Evolutionary conservation across 441 rosid species (phyloP).

Genomic region (Manihot esculenta): DNA sequence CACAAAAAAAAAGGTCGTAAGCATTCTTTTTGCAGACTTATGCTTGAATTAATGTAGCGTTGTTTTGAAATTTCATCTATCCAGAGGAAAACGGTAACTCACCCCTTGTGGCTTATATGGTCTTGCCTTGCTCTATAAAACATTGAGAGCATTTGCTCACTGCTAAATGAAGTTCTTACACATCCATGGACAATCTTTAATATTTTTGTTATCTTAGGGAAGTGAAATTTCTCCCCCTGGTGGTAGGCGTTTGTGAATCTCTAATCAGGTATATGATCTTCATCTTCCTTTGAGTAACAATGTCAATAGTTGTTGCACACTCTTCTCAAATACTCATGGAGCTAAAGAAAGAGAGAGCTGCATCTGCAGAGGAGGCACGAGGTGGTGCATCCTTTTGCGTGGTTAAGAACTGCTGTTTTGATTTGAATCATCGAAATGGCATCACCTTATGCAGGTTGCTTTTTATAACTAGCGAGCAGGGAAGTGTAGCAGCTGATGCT

Average conservation of each 20-base stretch:
- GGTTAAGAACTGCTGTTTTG: neutral
- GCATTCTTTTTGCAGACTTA: neutral
- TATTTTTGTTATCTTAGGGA: neutral
- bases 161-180: too few species aligned
- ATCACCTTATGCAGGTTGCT: neutral
- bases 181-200: too few species aligned
- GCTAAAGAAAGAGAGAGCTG: neutral
- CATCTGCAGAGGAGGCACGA: neutral
- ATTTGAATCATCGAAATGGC: neutral
- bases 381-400: neutral
- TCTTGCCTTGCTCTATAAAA: neutral
- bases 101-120: neutral
- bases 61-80: neutral
- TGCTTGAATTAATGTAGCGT: neutral
- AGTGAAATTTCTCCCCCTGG: neutral
- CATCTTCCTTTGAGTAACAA: too few species aligned
- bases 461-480: too few species aligned
- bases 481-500: too few species aligned
- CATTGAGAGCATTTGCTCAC: neutral
- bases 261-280: too few species aligned
- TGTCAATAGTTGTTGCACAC: neutral
- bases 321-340: neutral
- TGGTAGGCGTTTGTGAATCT: too few species aligned
- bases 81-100: neutral
- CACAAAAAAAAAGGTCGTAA: neutral